A percentile compares a stretch with the other conserved stretches of the same genome.
Conservation (phyloP, 169 alveolate genomes). For the Plasmodium blacklocki region DNA sequence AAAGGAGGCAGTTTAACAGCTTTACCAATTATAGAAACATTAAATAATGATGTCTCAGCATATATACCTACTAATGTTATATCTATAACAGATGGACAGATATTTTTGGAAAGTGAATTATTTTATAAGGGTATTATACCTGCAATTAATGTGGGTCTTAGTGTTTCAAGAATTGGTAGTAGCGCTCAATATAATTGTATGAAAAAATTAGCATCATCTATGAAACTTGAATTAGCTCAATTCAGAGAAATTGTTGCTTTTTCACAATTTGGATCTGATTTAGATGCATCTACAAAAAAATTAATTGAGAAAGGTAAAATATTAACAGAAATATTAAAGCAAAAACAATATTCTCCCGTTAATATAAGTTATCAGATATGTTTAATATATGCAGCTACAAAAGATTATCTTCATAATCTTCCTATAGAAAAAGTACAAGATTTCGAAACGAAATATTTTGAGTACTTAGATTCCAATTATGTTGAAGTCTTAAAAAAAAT, state of each 20-base stretch:
- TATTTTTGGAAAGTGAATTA: conserved; percentile 96
- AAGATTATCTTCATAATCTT: conserved; percentile 85
- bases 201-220: conserved; percentile 93
- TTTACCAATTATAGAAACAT: conserved; percentile 98
- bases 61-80: conserved; percentile 98
- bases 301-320: conserved; percentile 95
- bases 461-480: conserved; percentile 30
- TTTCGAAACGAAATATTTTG: conserved; percentile 76
- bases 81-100: conserved; percentile 98
- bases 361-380: conserved; percentile 84
- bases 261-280: conserved; percentile 97
- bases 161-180: conserved; percentile 97
- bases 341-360: conserved; percentile 91
- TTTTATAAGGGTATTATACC: conserved; percentile 99
- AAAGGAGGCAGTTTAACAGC: conserved; percentile 98
- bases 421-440: conserved; percentile 82
- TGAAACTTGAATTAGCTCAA: conserved; percentile 97
- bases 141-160: conserved; percentile 98
- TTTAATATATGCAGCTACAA: conserved; percentile 89
- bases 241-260: conserved; percentile 98
- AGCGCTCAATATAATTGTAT: conserved; percentile 96
- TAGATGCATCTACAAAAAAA: conserved; percentile 96
- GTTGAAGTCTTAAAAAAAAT: conserved; percentile 38
- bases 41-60: conserved; percentile 98
- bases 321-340: conserved; percentile 94